Base-by-base conservation (phyloP, 768 basidiomycete genomes). In the Termitomyces sp. region DNA sequence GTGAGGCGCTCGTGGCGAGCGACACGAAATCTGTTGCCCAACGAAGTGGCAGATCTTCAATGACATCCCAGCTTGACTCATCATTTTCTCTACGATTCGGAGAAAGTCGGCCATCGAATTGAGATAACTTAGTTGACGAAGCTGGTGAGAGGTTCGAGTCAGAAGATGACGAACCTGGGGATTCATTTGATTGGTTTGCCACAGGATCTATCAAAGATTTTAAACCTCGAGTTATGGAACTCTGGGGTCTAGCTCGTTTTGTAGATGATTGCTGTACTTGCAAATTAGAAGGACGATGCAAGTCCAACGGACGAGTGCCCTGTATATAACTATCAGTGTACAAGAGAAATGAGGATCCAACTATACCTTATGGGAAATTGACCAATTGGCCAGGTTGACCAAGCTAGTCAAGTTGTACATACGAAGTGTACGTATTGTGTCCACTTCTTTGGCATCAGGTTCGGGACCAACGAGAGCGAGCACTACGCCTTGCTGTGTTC, bases 21-120 rank as follows among this genome's bases (percentile, higher is more conserved):
- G 89, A 85, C 2, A 90, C 88, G 66, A 82, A 93, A 68, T 94
- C 92, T 0, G 87, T 87, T n/a, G 90, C 89, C 92, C 92, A 94
- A 33, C 88, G 81, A 46, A 92, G 65, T 2, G 90, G 88, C 9
- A 88, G 71, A 48, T 83, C 81, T 13, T 92, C 90, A 0, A 91
- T 76, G 6, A 91, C 65, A 67, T 92, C 90, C 90, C 90, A 87
- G 32, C 73, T 75, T 13, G 81, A 78, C 49, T 84, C 83, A 46
- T 71, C 73, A 10, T 78, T 71, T 33, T 75, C 66, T 63, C 45
- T 70, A 49, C 65, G 49, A 13, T 32, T 54, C 43, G 52, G 52
- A 54, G 52, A 43, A 57, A 45, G 57, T 32, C 24, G 53, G 44
- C 13, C 59, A 38, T 55, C 62, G 35, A 55, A 30, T 28, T 41